Conservation (phyloP, 23 red algal species). For the Gracilaria vermiculophylla region DNA sequence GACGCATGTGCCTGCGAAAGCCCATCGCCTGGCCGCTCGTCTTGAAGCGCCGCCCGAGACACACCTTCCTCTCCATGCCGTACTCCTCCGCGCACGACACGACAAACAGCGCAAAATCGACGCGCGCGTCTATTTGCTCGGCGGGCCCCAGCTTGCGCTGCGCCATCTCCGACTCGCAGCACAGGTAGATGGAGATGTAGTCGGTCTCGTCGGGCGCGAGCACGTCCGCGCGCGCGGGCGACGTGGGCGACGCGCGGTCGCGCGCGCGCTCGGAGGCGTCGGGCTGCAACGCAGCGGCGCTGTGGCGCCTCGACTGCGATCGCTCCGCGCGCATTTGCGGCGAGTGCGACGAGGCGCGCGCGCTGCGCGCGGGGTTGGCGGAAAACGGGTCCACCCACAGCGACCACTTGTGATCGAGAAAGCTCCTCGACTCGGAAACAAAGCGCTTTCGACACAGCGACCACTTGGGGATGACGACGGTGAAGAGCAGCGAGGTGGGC, state of each 20-base stretch:
- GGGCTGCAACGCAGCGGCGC: not conserved
- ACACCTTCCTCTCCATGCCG: conserved; percentile 62
- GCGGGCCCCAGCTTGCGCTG: not conserved
- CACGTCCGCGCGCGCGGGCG: not conserved
- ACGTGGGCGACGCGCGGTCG: not conserved
- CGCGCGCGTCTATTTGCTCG: conserved; percentile 17
- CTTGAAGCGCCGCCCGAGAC: conserved; percentile 28
- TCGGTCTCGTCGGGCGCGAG: conserved; percentile 18
- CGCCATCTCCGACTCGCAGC: conserved; percentile 43
- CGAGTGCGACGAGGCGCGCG: not conserved
- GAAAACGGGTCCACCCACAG: conserved; percentile 65
- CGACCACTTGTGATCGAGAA: conserved; percentile 52
- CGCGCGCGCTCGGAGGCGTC: not conserved
- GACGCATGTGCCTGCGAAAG: conserved; percentile 46
- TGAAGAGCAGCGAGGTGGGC: conserved; percentile 34
- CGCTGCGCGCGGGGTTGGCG: not conserved
- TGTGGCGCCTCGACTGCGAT: not conserved
- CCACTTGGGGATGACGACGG: conserved; percentile 54
- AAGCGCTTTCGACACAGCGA: conserved; percentile 33
- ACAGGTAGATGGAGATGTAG: conserved; percentile 58
- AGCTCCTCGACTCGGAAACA: conserved; percentile 53
- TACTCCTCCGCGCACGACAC: conserved; percentile 47
- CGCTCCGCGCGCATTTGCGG: conserved; percentile 3
- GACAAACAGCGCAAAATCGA: conserved; percentile 60
- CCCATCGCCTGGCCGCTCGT: conserved; percentile 56